Evolutionary conservation across 495 filamentous ascomycete species (phyloP), one percentile per base, ranked within the genome.

Genomic region (Penicillium odoratum): DNA sequence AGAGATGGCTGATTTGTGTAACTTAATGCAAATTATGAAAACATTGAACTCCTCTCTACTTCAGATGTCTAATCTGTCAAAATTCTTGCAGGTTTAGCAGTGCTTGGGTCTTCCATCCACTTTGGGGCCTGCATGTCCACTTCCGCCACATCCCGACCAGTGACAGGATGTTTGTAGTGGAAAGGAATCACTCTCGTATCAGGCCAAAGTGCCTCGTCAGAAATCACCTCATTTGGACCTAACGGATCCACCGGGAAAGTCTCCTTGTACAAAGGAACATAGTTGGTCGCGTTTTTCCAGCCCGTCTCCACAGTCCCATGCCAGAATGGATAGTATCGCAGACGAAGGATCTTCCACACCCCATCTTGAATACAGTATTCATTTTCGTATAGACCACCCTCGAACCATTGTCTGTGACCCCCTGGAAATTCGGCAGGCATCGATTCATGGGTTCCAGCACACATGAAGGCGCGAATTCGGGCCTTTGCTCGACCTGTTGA

Each of bases 261-360:
- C 38, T 40, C 38, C 13, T n/a, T 40, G 7, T n/a, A 40, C 38
- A 40, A 5, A 3, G 38, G 38, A 15, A 40, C 38, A 16, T n/a
- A 40, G n/a, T 40, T 13, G 1, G 15, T 40, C 4, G 38, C 15
- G 1, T 15, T 15, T 13, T 40, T 40, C 38, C 38, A 18, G 10
- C 45, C 54, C 7, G 21, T 16, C 25, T 56, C 54, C 5, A 56
- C 42, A 21, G 46, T 42, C 5, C 45, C 54, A 43, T 56, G 54
- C 54, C 54, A 56, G 46, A 56, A 56, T 7, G 54, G 54, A 31
- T 42, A 56, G 16, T 56, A 56, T 1, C 54, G 54, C 28, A 56
- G 34, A 9, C 54, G 33, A 3, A 56, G 54, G 15, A 56, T 56
- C 15, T 56, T 50, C 54, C 54, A 56, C 11, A 43, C 34, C 11